Evolutionary conservation across 2,329 filamentous ascomycete species (phyloP).

Genomic region (Grosmannia huntii): DNA sequence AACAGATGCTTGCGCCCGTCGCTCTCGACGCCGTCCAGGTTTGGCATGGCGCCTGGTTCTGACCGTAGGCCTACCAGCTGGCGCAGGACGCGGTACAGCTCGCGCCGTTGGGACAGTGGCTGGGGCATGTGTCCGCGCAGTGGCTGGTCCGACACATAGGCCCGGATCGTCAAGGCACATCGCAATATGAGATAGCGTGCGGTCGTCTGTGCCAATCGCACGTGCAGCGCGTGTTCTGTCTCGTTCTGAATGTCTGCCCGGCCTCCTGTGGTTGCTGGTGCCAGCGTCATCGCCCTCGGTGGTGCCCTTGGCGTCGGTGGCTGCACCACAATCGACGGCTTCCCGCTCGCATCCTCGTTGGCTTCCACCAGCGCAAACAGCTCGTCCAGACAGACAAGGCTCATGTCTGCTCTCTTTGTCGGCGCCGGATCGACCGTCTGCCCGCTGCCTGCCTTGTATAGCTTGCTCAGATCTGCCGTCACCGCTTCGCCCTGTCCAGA

Average conservation of each 20-base stretch:
- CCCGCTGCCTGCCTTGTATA: constrained; percentile 56
- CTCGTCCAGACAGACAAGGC: constrained; percentile 69
- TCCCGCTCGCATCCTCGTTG: constrained; percentile 20
- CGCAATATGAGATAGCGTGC: constrained; percentile 75
- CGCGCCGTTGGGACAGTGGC: constrained; percentile 66
- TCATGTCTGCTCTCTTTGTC: constrained; percentile 56
- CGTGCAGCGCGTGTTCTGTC: constrained; percentile 24
- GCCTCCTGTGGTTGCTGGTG: not conserved
- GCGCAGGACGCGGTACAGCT: constrained; percentile 59
- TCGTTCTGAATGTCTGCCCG: constrained; percentile 8
- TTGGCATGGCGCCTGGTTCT: constrained; percentile 56
- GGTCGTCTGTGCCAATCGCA: constrained; percentile 58
- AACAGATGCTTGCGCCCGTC: constrained; percentile 62
- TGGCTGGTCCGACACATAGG: constrained; percentile 84
- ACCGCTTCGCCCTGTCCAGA: constrained; percentile 11
- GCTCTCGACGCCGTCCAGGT: constrained; percentile 36
- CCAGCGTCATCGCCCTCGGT: constrained; percentile 11
- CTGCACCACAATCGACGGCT: constrained; percentile 26
- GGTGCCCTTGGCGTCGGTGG: constrained; percentile 29
- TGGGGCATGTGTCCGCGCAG: constrained; percentile 81
- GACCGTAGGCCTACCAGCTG: constrained; percentile 55
- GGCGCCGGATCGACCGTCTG: constrained; percentile 57
- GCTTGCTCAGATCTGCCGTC: constrained; percentile 30
- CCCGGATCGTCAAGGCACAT: constrained; percentile 64
- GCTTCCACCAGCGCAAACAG: constrained; percentile 54